Conservation (phyloP, 768 basidiomycete species). For the Suillus americanus region DNA sequence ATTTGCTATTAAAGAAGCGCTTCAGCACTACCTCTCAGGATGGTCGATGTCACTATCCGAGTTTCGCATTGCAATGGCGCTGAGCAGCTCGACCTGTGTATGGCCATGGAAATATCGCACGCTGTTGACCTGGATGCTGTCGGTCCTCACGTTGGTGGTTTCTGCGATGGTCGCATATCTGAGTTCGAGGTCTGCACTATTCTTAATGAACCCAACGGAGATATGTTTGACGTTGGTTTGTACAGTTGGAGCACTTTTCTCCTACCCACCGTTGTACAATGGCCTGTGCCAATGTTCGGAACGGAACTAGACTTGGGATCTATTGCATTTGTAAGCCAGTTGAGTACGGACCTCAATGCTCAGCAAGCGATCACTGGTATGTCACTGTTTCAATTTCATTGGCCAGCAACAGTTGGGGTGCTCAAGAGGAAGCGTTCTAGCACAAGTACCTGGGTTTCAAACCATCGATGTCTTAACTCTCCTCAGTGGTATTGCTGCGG, state of each 20-base stretch:
- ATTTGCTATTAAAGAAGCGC: background rate
- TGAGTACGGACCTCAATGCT: background rate
- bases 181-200: background rate
- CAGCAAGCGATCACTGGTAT: rapidly evolving
- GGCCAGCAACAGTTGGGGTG: background rate
- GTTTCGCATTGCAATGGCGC: background rate
- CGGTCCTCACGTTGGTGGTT: background rate
- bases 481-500: background rate
- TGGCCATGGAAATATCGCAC: background rate
- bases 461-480: background rate
- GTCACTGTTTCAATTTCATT: background rate
- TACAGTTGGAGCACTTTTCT: constrained; percentile 5
- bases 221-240: background rate
- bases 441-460: background rate
- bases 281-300: background rate
- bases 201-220: background rate
- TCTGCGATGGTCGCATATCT: background rate
- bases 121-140: too few relatives aligned
- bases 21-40: background rate
- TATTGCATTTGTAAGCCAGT: background rate
- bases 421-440: background rate
- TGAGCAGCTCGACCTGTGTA: background rate
- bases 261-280: background rate
- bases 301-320: constrained; percentile 1
- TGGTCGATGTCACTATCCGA: background rate